Conservation (phyloP, 192 early-diverging fungal species). For the Chytriomyces confervae region DNA sequence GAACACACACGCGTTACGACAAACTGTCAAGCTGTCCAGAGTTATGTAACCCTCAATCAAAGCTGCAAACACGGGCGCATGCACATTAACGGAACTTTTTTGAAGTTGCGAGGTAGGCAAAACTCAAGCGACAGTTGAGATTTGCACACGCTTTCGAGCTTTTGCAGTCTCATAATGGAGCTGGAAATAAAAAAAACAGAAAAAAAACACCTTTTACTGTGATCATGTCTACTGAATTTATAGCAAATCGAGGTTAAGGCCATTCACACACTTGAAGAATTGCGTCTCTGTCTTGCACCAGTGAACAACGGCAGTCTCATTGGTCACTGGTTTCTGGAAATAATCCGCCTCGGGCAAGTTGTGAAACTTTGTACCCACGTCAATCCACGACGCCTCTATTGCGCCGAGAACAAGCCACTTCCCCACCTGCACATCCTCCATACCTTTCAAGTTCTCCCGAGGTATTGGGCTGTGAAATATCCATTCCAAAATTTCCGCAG, state of each 20-base stretch:
- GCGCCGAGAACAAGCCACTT: slow-evolving; percentile 1
- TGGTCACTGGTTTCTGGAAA: background rate
- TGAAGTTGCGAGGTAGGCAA: too few species aligned
- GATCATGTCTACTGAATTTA: too few species aligned
- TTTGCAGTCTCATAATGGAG: too few species aligned
- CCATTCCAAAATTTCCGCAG: slow-evolving; percentile 2
- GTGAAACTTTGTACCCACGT: background rate
- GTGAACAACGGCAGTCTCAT: slow-evolving; percentile 2
- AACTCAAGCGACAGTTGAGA: too few species aligned
- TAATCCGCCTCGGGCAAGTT: slow-evolving; percentile 1
- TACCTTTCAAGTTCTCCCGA: background rate
- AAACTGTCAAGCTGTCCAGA: too few species aligned
- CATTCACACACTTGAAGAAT: slow-evolving; percentile 1
- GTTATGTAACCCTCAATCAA: too few species aligned
- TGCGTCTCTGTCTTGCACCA: background rate
- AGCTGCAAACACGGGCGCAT: too few species aligned
- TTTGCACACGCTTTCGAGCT: too few species aligned
- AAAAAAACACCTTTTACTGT: too few species aligned
- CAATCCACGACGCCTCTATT: background rate
- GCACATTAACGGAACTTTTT: too few species aligned
- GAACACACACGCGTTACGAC: too few species aligned
- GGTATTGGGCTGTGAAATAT: background rate
- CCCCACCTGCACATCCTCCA: slow-evolving; percentile 16
- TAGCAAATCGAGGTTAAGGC: background rate
- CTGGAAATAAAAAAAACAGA: too few species aligned